Conservation (phyloP, 2,329 filamentous ascomycete species). For the Fonsecaea pugnacius region DNA sequence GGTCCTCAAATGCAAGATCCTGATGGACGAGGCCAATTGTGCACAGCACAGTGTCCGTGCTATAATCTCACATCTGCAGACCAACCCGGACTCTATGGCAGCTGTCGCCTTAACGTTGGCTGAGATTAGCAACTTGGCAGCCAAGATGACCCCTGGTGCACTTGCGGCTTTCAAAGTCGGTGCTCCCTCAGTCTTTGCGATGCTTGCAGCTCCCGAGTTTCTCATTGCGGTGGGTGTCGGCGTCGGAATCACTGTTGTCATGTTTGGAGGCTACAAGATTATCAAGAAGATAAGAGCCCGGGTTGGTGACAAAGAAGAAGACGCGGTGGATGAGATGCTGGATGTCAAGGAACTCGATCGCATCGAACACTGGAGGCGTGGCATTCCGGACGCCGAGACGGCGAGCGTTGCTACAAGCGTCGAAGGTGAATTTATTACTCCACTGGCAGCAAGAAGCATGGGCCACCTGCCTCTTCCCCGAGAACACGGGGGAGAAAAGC, state of each 20-base stretch:
- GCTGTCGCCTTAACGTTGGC: slow-evolving; percentile 91
- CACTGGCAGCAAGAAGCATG: slow-evolving; percentile 57
- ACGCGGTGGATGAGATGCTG: slow-evolving; percentile 60
- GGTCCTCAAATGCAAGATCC: slow-evolving; percentile 72
- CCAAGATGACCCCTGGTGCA: slow-evolving; percentile 82
- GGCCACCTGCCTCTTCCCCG: slow-evolving; percentile 43
- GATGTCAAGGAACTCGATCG: slow-evolving; percentile 54
- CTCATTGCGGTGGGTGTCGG: slow-evolving; percentile 88
- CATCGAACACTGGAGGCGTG: slow-evolving; percentile 67
- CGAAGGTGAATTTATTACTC: slow-evolving; percentile 69
- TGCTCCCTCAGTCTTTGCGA: slow-evolving; percentile 82
- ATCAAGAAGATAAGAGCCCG: slow-evolving; percentile 74
- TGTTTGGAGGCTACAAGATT: slow-evolving; percentile 96
- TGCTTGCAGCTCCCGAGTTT: slow-evolving; percentile 90
- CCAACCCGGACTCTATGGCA: slow-evolving; percentile 87
- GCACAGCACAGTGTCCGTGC: slow-evolving; percentile 80
- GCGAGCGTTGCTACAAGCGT: slow-evolving; percentile 59
- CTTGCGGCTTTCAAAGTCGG: slow-evolving; percentile 75
- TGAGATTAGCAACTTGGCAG: slow-evolving; percentile 80
- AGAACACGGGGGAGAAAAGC: slow-evolving; percentile 33
- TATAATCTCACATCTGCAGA: slow-evolving; percentile 79
- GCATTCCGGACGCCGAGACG: slow-evolving; percentile 61
- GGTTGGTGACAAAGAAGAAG: slow-evolving; percentile 39
- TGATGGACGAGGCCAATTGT: slow-evolving; percentile 87
- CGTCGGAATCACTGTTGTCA: slow-evolving; percentile 91